Evolutionary conservation across 192 early-diverging fungal genomes (phyloP).

Genomic region (Lobulomyces angularis): DNA sequence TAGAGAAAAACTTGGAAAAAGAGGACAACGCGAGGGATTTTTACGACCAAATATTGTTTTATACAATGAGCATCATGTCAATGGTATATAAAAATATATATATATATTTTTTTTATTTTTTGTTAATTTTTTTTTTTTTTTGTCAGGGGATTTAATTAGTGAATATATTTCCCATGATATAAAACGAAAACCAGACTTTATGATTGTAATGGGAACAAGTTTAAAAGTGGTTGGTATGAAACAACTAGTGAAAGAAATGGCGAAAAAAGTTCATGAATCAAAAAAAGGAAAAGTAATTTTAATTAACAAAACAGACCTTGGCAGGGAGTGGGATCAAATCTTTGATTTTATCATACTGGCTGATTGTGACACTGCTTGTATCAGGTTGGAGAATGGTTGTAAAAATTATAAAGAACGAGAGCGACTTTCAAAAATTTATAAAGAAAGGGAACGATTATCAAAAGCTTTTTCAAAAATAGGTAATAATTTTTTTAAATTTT

Average conservation of each 20-base stretch:
- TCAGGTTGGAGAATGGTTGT: constrained; percentile 11
- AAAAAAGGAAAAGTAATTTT: constrained; percentile 41
- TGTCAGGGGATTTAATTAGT: too few relatives aligned
- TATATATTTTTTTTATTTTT: too few relatives aligned
- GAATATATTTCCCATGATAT: constrained; percentile 18
- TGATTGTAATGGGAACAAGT: constrained; percentile 83
- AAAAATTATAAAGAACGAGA: too few relatives aligned
- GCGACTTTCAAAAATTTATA: too few relatives aligned
- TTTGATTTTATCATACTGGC: constrained; percentile 71
- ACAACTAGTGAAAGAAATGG: constrained; percentile 58
- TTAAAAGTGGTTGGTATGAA: constrained; percentile 73
- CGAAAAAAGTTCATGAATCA: constrained; percentile 36
- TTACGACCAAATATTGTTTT: constrained; percentile 87
- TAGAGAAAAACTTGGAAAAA: constrained; percentile 59
- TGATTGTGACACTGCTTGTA: constrained; percentile 44
- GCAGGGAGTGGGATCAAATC: constrained; percentile 57
- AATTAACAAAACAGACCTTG: constrained; percentile 56
- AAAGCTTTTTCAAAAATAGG: too few relatives aligned
- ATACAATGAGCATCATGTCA: constrained; percentile 82
- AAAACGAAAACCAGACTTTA: constrained; percentile 46
- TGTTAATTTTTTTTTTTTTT: too few relatives aligned
- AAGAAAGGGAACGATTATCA: too few relatives aligned
- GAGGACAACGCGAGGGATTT: constrained; percentile 59
- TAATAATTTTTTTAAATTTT: too few relatives aligned
- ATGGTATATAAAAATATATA: constrained; percentile 30